Evolutionary conservation across 2,329 filamentous ascomycete genomes (phyloP), one percentile per base, ranked within the genome.

Genomic region (Botrytis fabae): DNA sequence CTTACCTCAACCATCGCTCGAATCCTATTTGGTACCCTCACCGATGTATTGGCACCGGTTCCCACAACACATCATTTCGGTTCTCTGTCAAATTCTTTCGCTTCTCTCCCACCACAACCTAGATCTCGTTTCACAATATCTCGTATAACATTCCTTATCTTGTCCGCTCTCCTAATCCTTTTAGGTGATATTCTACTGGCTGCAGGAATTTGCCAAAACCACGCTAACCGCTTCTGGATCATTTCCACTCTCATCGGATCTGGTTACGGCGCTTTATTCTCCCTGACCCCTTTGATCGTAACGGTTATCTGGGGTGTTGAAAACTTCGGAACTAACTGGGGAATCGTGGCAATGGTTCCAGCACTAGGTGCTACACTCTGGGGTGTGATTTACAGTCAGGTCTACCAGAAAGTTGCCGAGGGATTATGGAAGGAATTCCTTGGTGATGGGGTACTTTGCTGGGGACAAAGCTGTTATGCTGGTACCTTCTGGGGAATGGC

Each of bases 291-390:
- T 2, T 95, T 98, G 76, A 93, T 98, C 73, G 92, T 98, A 77
- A 94, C 91, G n/a, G 94, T 98, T 16, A 95, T 99, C 63, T 99
- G 96, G 96, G 96, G 96, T 40, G 94, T 97, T 0, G 95, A 98
- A 84, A 99, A 98, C 81, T 98, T 99, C 81, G 96, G 94, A 73
- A 99, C 96, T 0, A 98, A 99, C 79, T 99, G 95, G 90, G 96
- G 96, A 16, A 95, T 98, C 75, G 90, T 98, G 12, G 94, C 95
- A 60, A 96, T 97, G 86, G 91, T 95, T 73, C 96, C 96, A 4
- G 96, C 96, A 0, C 83, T 92, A 0, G 96, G 95, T 0, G 94
- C 95, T 0, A 94, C 94, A 0, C 87, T 97, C 46, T 99, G 95
- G 94, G 94, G 95, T 0, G 82, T 96, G 0, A 85, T 98, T n/a